Evolutionary conservation across 2,329 filamentous ascomycete genomes (phyloP).

Genomic region (Arachnopeziza araneosa): DNA sequence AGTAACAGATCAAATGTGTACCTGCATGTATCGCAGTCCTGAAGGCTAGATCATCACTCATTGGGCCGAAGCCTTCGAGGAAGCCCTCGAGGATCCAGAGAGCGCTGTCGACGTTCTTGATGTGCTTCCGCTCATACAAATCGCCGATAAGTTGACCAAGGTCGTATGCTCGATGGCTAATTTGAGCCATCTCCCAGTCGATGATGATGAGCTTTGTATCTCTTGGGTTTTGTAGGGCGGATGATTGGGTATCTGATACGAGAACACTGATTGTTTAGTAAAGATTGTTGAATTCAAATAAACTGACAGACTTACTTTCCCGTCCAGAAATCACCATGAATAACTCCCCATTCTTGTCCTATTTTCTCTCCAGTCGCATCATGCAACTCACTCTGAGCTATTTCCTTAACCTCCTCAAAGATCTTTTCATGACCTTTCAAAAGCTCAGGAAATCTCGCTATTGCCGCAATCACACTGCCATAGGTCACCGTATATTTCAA

Average conservation of each 20-base stretch:
- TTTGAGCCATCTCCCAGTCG: conserved; percentile 53
- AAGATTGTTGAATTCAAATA: neutral
- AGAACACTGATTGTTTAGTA: conserved; percentile 6
- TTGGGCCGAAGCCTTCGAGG: conserved; percentile 40
- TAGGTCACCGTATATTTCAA: conserved; percentile 48
- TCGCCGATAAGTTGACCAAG: conserved; percentile 56
- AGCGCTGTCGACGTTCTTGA: conserved; percentile 42
- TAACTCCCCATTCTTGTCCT: conserved; percentile 26
- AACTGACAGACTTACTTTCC: conserved; percentile 41
- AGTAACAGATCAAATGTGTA: conserved; percentile 46
- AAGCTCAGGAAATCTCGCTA: conserved; percentile 37
- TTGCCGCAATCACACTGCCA: conserved; percentile 36
- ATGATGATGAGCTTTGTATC: conserved; percentile 42
- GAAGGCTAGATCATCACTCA: conserved; percentile 44
- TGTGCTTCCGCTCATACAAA: conserved; percentile 49
- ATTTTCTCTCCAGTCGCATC: neutral
- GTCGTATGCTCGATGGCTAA: conserved; percentile 45
- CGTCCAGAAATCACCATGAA: conserved; percentile 58
- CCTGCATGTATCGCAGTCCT: conserved; percentile 49
- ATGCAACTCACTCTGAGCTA: conserved; percentile 38
- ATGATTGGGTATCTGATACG: neutral
- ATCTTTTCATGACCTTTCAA: conserved; percentile 37
- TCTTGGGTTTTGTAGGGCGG: conserved; percentile 29
- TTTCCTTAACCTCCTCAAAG: conserved; percentile 41
- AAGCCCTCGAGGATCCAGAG: conserved; percentile 47